A percentile compares a stretch with the other conserved stretches of the same genome.
These are phyloP conservation scores for Breynia disticha DNA, from an alignment of 441 rosid genomes.

Conservation along the genomic window DNA sequence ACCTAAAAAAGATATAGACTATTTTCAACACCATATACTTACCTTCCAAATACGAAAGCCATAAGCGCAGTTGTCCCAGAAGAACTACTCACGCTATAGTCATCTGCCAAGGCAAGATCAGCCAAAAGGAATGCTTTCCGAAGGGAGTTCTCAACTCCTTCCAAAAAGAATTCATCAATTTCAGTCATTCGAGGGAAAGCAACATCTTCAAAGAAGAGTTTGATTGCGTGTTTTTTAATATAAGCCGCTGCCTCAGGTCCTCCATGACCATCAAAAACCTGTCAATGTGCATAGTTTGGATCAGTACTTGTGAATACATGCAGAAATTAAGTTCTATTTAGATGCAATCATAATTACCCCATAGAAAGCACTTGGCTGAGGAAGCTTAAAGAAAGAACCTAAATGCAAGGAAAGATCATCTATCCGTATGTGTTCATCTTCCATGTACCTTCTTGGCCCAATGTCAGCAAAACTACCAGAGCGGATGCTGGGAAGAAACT, in stretches of 20 bases:
- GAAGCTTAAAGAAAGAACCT: slow-evolving; percentile 27
- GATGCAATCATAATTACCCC: slow-evolving; percentile 42
- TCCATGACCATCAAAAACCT: slow-evolving; percentile 96
- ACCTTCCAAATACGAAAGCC: slow-evolving; percentile 70
- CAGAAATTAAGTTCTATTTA: too few species aligned
- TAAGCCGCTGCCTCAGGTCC: slow-evolving; percentile 84
- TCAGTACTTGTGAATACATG: background rate
- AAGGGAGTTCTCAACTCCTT: slow-evolving; percentile 52
- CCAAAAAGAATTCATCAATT: slow-evolving; percentile 42
- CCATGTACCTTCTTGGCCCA: slow-evolving; percentile 78
- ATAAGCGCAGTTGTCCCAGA: slow-evolving; percentile 85
- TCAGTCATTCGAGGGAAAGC: slow-evolving; percentile 49
- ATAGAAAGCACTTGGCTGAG: slow-evolving; percentile 67
- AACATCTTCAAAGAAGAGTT: slow-evolving; percentile 59
- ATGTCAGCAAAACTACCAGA: slow-evolving; percentile 83
- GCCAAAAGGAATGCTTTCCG: slow-evolving; percentile 61
- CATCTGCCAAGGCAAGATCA: slow-evolving; percentile 77
- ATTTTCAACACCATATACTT: background rate
- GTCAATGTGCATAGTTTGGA: slow-evolving; percentile 7
- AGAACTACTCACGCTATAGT: slow-evolving; percentile 55
- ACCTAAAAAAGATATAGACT: too few species aligned
- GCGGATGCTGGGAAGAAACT: slow-evolving; percentile 56
- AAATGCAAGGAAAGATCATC: slow-evolving; percentile 54
- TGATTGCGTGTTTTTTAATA: slow-evolving; percentile 50
- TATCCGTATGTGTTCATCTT: slow-evolving; percentile 71